Percentiles rank a stretch among this genome's conserved stretches.
phyloP scores from a whole-genome alignment of 352 stramenopile genomes.

The Blastocystis sp. region DNA sequence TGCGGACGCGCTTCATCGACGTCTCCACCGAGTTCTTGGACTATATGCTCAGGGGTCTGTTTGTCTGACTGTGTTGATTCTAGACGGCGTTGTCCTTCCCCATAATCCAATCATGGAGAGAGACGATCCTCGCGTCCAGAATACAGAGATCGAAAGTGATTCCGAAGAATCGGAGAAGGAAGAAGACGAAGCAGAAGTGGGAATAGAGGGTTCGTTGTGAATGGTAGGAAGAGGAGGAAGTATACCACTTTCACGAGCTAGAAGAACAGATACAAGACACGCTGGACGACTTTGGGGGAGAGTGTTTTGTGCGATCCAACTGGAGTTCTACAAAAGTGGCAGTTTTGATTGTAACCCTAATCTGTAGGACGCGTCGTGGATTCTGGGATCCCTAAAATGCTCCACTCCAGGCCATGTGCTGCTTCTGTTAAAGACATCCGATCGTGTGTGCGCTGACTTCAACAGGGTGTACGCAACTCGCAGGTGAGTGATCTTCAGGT shows the following conservation, averaged over 20 bases:
- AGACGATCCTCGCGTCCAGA: constrained; percentile 28
- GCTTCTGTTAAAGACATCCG: constrained; percentile 43
- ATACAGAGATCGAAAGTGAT: not conserved
- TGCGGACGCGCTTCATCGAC: constrained; percentile 30
- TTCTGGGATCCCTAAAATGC: constrained; percentile 45
- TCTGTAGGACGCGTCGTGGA: constrained; percentile 46
- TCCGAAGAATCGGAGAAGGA: constrained; percentile 5
- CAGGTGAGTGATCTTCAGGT: not conserved
- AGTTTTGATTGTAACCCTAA: not conserved
- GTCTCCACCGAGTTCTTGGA: not conserved
- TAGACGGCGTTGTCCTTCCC: constrained; percentile 38
- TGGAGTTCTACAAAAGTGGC: constrained; percentile 58
- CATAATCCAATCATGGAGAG: not conserved
- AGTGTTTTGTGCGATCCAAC: constrained; percentile 60
- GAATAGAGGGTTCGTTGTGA: not conserved
- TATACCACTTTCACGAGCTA: constrained; percentile 6
- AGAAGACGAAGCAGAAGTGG: not conserved
- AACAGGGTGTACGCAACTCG: not conserved
- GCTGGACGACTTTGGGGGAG: constrained; percentile 40
- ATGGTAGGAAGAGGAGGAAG: constrained; percentile 32
- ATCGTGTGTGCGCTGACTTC: constrained; percentile 46
- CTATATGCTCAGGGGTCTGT: constrained; percentile 25
- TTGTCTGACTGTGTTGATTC: not conserved
- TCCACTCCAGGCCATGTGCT: constrained; percentile 59
- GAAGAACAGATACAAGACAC: constrained; percentile 55